Conservation (phyloP, 2,329 filamentous ascomycete genomes). For the Onygena corvina region DNA sequence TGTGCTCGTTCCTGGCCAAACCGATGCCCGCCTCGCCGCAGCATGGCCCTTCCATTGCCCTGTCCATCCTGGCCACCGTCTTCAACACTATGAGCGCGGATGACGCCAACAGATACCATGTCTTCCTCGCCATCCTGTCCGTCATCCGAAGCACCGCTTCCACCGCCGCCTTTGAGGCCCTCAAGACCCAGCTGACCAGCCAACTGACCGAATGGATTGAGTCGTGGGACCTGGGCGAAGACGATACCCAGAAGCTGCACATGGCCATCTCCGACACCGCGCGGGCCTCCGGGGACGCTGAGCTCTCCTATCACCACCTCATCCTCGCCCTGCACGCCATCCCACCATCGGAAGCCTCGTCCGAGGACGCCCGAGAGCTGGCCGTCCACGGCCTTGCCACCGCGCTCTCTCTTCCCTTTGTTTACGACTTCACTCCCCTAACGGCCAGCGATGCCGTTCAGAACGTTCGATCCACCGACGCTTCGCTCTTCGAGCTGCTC, state of each 20-base stretch:
- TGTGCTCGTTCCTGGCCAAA: slow-evolving; percentile 81
- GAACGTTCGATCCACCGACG: slow-evolving; percentile 71
- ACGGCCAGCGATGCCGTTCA: slow-evolving; percentile 66
- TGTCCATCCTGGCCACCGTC: slow-evolving; percentile 83
- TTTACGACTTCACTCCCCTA: slow-evolving; percentile 63
- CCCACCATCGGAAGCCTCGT: slow-evolving; percentile 45
- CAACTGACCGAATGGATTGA: slow-evolving; percentile 69
- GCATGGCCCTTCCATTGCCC: slow-evolving; percentile 73
- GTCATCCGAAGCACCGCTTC: slow-evolving; percentile 63
- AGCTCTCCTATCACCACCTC: slow-evolving; percentile 63
- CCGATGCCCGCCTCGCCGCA: slow-evolving; percentile 75
- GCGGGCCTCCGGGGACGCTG: slow-evolving; percentile 61
- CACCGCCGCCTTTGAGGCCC: slow-evolving; percentile 64
- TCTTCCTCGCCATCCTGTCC: slow-evolving; percentile 77
- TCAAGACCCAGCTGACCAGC: slow-evolving; percentile 68
- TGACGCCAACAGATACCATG: slow-evolving; percentile 73
- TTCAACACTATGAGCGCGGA: slow-evolving; percentile 81
- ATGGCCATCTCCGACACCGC: slow-evolving; percentile 72
- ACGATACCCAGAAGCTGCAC: slow-evolving; percentile 75
- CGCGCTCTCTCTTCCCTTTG: slow-evolving; percentile 52
- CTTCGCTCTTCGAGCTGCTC: slow-evolving; percentile 78
- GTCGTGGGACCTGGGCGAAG: slow-evolving; percentile 69
- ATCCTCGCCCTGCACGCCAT: slow-evolving; percentile 67
- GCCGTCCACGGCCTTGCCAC: slow-evolving; percentile 53
- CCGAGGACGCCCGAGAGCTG: slow-evolving; percentile 45